These are phyloP conservation scores for Blepharisma undulans DNA, from an alignment of 169 alveolate genomes.

Conservation along the genomic window DNA sequence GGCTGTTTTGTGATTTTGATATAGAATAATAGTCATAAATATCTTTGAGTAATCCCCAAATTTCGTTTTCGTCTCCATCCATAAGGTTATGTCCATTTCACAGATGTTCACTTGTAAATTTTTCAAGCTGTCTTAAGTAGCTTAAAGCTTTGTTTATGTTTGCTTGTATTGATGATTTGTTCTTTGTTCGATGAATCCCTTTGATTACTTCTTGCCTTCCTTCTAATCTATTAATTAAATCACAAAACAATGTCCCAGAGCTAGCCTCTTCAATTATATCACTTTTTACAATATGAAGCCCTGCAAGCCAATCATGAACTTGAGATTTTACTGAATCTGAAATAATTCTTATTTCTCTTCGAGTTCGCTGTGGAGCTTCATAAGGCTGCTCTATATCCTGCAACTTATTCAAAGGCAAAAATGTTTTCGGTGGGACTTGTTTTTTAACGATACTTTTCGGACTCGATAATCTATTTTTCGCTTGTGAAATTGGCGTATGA, in stretches of 20 bases:
- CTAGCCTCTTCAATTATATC: constrained; percentile 1
- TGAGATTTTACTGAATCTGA: not conserved
- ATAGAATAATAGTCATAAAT: constrained; percentile 47
- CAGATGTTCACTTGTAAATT: constrained; percentile 50
- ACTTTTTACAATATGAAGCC: not conserved
- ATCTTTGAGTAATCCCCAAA: constrained; percentile 53
- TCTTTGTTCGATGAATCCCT: constrained; percentile 52
- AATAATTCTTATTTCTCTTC: not conserved
- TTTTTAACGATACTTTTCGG: not conserved
- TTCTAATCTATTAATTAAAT: constrained; percentile 60
- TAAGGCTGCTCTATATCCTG: not conserved
- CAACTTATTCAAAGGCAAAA: not conserved
- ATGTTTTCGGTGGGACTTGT: not conserved
- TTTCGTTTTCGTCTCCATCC: constrained; percentile 51
- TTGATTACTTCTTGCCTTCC: constrained; percentile 58
- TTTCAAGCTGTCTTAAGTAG: constrained; percentile 49
- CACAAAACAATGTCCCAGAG: constrained; percentile 61
- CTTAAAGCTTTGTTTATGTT: constrained; percentile 56
- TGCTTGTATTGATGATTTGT: constrained; percentile 54
- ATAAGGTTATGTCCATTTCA: constrained; percentile 51
- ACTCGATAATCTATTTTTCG: not conserved
- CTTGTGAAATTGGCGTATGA: not conserved
- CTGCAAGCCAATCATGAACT: not conserved
- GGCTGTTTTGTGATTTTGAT: not conserved
- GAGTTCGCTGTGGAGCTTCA: not conserved